Evolutionary conservation across 352 stramenopile genomes (phyloP).

Genomic region (Phytophthora pisi): DNA sequence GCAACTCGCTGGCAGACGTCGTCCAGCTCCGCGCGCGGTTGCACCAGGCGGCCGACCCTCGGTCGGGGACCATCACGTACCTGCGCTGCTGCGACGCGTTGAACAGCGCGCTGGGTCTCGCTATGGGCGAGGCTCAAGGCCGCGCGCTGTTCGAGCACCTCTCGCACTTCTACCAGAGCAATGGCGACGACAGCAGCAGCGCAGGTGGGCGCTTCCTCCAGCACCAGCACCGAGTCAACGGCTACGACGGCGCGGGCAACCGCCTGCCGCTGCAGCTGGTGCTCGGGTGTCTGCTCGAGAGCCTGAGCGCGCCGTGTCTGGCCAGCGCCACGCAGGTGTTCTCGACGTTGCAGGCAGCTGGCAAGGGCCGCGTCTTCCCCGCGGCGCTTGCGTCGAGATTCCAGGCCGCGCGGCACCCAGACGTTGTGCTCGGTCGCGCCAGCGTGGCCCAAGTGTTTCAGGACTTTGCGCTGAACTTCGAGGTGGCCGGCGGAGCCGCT

Average conservation of each 20-base stretch:
- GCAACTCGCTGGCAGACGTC: slow-evolving; percentile 46
- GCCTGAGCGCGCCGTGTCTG: slow-evolving; percentile 40
- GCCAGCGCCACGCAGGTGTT: slow-evolving; percentile 53
- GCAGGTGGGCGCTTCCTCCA: slow-evolving; percentile 49
- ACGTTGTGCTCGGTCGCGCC: slow-evolving; percentile 57
- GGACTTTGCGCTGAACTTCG: slow-evolving; percentile 73
- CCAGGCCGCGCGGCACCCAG: slow-evolving; percentile 57
- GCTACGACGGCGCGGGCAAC: slow-evolving; percentile 23
- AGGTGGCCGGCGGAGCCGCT: slow-evolving; percentile 40
- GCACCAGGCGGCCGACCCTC: slow-evolving; percentile 58
- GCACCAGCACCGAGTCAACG: slow-evolving; percentile 31
- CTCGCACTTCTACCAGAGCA: slow-evolving; percentile 22
- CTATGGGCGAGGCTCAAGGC: slow-evolving; percentile 52
- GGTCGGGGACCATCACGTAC: slow-evolving; percentile 54
- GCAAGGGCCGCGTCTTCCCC: slow-evolving; percentile 71
- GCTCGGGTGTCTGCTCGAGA: slow-evolving; percentile 45
- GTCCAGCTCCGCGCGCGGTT: slow-evolving; percentile 54
- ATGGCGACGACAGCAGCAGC: slow-evolving; percentile 15
- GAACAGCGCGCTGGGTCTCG: slow-evolving; percentile 40
- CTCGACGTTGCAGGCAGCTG: slow-evolving; percentile 40
- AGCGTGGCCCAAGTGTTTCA: slow-evolving; percentile 56
- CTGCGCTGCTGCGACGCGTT: slow-evolving; percentile 49
- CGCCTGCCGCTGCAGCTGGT: slow-evolving; percentile 51
- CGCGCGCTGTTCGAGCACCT: slow-evolving; percentile 58
- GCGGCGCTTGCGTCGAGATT: slow-evolving; percentile 66